Evolutionary conservation across 148 eudicot genomes (phyloP), one percentile per base, ranked within the genome.

Genomic region (Vaccinium darrowii): DNA sequence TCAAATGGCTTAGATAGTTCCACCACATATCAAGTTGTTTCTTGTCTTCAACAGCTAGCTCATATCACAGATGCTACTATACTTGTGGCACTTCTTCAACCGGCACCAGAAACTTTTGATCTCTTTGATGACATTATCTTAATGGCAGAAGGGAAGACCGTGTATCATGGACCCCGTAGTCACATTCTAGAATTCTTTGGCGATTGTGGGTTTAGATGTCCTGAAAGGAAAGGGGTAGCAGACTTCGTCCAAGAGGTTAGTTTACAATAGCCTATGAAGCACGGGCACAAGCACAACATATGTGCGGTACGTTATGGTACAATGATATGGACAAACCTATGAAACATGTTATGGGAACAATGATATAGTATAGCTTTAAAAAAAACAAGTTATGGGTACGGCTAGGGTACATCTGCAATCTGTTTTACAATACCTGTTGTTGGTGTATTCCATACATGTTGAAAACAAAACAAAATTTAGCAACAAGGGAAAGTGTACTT

Each of bases 171-270:
- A 62, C 93, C 97, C 1, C 88, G 94, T 79, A 77, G 77, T 83
- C 82, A 87, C 52, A 85, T 87, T 53, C 53, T 94, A 33, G 89
- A 91, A 36, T 92, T 91, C 83, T 93, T 96, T 76, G 89, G 88
- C 75, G 88, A 84, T 49, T 91, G 92, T 82, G 98, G 99, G 16
- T 94, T 94, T 80, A 91, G 83, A 76, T 96, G 98, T 87, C 98
- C 98, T 25, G 87, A 84, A 51, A 94, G 98, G 84, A 96, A 94
- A 90, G 97, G 94, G 23, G 92, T 93, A 18, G 95, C 97, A 18
- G 97, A 93, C 85, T 96, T 96, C 86, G 93, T 96, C 49, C 98
- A 96, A 86, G 98, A 96, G 93, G 99, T 90, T 86, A 88, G 77
- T 80, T 53, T 36, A 65, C 1, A 47, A 30, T 16, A 54, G 27